Conservation (phyloP, 371 early-diverging fungal genomes). For the Apophysomyces variabilis region DNA sequence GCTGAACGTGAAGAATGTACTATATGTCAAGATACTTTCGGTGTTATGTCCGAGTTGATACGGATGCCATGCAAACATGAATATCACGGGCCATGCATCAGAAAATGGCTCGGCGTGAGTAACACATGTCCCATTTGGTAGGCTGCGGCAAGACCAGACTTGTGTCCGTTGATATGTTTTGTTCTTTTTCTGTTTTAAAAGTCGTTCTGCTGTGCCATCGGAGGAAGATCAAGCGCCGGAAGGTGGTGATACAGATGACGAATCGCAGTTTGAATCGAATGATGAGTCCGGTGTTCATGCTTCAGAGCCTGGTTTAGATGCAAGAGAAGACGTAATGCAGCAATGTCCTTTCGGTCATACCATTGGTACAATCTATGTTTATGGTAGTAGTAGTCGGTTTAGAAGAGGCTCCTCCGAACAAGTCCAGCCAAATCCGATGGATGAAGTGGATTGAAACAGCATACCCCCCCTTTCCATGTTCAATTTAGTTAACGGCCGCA, state of each 20-base stretch:
- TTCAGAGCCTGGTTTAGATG: not conserved
- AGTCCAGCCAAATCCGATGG: not conserved
- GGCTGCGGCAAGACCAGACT: not conserved
- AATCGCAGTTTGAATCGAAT: not conserved
- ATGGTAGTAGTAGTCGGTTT: not conserved
- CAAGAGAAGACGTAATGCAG: not conserved
- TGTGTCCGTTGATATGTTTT: slow-evolving; percentile 6
- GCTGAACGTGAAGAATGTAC: not conserved
- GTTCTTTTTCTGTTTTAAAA: not conserved
- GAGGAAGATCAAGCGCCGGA: not conserved
- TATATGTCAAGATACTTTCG: not conserved
- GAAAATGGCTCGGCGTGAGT: slow-evolving; percentile 5
- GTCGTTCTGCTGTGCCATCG: not conserved
- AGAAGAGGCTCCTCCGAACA: not conserved
- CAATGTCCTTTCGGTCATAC: not conserved
- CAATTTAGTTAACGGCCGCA: not conserved
- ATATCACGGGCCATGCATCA: slow-evolving; percentile 1
- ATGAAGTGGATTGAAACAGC: not conserved
- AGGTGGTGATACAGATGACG: slow-evolving; percentile 2
- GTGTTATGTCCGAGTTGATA: not conserved
- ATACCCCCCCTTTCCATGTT: not conserved
- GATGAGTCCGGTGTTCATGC: not conserved
- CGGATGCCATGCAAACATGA: slow-evolving; percentile 7
- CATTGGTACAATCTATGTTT: not conserved
- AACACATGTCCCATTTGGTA: slow-evolving; percentile 8